Conservation (phyloP, 306 rosid genomes). For the Quercus wislizeni region DNA sequence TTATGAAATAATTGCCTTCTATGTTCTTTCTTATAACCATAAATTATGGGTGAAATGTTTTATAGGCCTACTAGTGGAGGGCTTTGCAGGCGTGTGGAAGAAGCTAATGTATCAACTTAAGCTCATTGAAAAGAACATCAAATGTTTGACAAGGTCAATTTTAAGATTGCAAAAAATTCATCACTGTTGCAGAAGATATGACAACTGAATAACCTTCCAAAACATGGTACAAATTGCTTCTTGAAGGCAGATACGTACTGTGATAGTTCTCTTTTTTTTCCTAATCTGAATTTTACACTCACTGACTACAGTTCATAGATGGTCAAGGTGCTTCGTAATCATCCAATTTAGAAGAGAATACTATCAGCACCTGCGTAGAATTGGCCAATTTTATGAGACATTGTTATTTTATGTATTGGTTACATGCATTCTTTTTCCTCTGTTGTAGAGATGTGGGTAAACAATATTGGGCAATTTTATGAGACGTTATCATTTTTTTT, state of each 20-base stretch:
- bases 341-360: too few relatives aligned
- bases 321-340: too few relatives aligned
- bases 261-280: background rate
- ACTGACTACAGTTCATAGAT: too few relatives aligned
- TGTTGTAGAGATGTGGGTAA: too few relatives aligned
- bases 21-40: background rate
- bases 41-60: slow-evolving; percentile 3
- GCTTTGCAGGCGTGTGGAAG: slow-evolving; percentile 32
- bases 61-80: slow-evolving; percentile 78
- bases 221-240: background rate
- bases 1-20: too few relatives aligned
- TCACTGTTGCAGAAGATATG: background rate
- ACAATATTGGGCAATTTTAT: too few relatives aligned
- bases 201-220: background rate
- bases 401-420: too few relatives aligned
- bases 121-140: background rate
- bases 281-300: background rate
- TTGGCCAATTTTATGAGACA: too few relatives aligned
- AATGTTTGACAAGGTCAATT: background rate
- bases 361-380: too few relatives aligned
- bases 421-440: too few relatives aligned
- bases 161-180: background rate
- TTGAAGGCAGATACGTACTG: background rate
- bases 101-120: slow-evolving; percentile 37
- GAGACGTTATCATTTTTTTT: too few relatives aligned